Conservation (phyloP, 495 filamentous ascomycete species). For the Chaetomium cochliodes region DNA sequence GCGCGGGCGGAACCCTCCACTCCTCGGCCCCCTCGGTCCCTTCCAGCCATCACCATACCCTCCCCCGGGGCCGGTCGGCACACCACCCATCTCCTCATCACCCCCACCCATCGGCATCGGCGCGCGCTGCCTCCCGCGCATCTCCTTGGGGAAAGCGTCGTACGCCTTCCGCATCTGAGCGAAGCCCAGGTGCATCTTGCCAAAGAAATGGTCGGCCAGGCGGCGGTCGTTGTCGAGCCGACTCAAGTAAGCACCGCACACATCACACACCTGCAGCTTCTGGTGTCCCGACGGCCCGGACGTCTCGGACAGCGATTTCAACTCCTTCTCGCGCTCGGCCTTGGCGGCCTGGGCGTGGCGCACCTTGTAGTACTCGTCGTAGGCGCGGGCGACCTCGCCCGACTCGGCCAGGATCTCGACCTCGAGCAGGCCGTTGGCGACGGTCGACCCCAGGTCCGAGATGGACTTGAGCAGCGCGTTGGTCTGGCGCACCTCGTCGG, state of each 20-base stretch:
- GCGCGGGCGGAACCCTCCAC: slow-evolving; percentile 44
- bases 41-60: slow-evolving; percentile 53
- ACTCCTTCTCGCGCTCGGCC: slow-evolving; percentile 79
- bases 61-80: slow-evolving; percentile 51
- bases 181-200: slow-evolving; percentile 98
- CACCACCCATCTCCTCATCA: slow-evolving; percentile 46
- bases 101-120: slow-evolving; percentile 57
- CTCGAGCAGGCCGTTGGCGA: slow-evolving; percentile 81
- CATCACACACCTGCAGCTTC: slow-evolving; percentile 97
- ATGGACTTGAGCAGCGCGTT: slow-evolving; percentile 89
- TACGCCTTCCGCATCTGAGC: slow-evolving; percentile 94
- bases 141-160: slow-evolving; percentile 81
- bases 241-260: slow-evolving; percentile 86
- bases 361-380: slow-evolving; percentile 83
- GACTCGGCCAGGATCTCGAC: slow-evolving; percentile 81
- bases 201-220: slow-evolving; percentile 96
- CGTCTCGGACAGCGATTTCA: slow-evolving; percentile 89
- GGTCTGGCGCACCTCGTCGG: slow-evolving; percentile 96
- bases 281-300: slow-evolving; percentile 91
- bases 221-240: slow-evolving; percentile 91
- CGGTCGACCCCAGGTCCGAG: slow-evolving; percentile 71
- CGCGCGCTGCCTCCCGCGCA: slow-evolving; percentile 56
- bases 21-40: slow-evolving; percentile 44
- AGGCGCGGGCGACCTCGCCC: slow-evolving; percentile 73
- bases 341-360: slow-evolving; percentile 77